Base-by-base conservation (phyloP, 345 rosid genomes). In the Adansonia digitata region DNA sequence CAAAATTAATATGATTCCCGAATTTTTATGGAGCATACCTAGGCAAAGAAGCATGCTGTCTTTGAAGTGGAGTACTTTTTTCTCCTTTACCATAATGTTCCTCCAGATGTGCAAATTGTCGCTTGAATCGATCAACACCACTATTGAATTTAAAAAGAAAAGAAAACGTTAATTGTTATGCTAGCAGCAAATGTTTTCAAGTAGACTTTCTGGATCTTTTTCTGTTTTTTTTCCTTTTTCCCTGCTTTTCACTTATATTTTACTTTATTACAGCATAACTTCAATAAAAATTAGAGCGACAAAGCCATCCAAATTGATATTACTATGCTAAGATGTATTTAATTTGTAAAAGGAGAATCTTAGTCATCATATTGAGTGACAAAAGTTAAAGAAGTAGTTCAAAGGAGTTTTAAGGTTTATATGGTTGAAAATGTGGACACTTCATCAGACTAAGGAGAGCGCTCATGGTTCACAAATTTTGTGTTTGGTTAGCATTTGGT, bases 51-150 rank as follows among this genome's bases (percentile, higher is more conserved):
- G 96, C 99, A 75, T 95, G 97, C 61, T 89, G 98, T 57, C 97
- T 85, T 73, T 85, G 97, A 68, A 95, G 92, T 20, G 97, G 98
- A 53, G 91, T 74, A 78, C 85, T 73, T 82, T 82, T 87, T 86
- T 90, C 97, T 29, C 98, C 98, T 82, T 86, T 95, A 70, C 96
- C 89, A 66, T 82, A 78, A 80, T 87, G 85, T 83, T 95, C 99
- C 83, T 93, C 99, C 68, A 95, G 91, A 81, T 95, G 97, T 9
- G 99, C 99, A 85, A 95, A 95, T 79, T 95, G 99, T 77, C 97
- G 82, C 89, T 93, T 95, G 83, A 95, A 95, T 68, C 98, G 96
- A 85, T 95, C 99, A 57, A 93, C 99, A 51, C 99, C 99, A 80
- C 99, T 95, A 77, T 72, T 78, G 55, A 81, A 48, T 74, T 55